A percentile compares a stretch with the other conserved stretches of the same genome.
phyloP scores from a whole-genome alignment of 495 filamentous ascomycete genomes.

The Physcia stellaris region DNA sequence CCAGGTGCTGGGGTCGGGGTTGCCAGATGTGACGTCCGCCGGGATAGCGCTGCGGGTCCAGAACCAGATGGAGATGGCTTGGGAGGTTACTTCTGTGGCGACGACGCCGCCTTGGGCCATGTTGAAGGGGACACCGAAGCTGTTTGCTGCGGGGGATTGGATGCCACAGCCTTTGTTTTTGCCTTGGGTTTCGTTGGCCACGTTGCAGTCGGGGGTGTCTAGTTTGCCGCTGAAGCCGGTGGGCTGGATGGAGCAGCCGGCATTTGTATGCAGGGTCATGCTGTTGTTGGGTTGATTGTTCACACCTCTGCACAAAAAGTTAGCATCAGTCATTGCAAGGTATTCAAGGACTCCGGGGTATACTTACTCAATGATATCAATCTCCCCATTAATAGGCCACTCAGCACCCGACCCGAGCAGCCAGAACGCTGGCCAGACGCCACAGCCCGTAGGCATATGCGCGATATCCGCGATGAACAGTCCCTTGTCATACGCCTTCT shows the following conservation, averaged over 20 bases:
- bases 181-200: slow-evolving; percentile 2
- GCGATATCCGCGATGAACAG: slow-evolving; percentile 46
- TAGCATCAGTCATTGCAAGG: too few relatives aligned
- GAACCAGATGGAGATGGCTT: slow-evolving; percentile 61
- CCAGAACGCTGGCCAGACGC: slow-evolving; percentile 48
- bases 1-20: slow-evolving; percentile 49
- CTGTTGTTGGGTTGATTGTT: slow-evolving; percentile 41
- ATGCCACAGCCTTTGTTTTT: slow-evolving; percentile 30
- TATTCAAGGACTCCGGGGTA: too few relatives aligned
- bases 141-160: background rate
- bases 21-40: slow-evolving; percentile 39
- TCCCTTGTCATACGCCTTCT: slow-evolving; percentile 36
- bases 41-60: slow-evolving; percentile 55
- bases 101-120: slow-evolving; percentile 59
- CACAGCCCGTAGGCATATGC: slow-evolving; percentile 43
- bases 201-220: slow-evolving; percentile 12
- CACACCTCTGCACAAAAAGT: too few relatives aligned
- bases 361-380: slow-evolving; percentile 71
- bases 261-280: slow-evolving; percentile 53
- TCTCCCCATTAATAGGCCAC: slow-evolving; percentile 60
- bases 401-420: slow-evolving; percentile 35
- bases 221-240: slow-evolving; percentile 4
- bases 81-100: slow-evolving; percentile 59
- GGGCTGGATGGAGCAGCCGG: slow-evolving; percentile 34
- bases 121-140: slow-evolving; percentile 65